These are phyloP conservation scores for Zygnema circumcarinatum DNA, from an alignment of 139 green algal genomes.

Conservation along the genomic window DNA sequence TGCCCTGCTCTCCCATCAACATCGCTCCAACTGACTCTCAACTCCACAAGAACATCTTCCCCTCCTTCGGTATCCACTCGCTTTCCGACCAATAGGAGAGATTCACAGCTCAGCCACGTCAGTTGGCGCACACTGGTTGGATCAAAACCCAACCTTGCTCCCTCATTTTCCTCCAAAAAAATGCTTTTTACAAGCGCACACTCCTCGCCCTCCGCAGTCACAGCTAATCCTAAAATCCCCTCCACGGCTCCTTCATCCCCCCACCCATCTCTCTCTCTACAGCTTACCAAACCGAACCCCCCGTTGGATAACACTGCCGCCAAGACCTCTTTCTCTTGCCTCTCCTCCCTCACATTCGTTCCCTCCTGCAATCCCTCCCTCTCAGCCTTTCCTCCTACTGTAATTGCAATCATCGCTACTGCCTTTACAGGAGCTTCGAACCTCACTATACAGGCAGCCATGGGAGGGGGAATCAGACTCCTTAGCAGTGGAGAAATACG, in stretches of 20 bases:
- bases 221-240: neutral
- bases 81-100: neutral
- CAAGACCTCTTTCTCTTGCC: neutral
- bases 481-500: constrained; percentile 82
- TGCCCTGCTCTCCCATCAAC: neutral
- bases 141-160: neutral
- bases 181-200: neutral
- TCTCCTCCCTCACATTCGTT: neutral
- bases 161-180: neutral
- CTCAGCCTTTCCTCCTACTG: neutral
- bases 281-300: constrained; percentile 61
- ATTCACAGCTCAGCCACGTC: neutral
- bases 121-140: neutral
- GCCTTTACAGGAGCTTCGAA: constrained; percentile 62
- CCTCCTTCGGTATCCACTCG: neutral
- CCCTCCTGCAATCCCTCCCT: neutral
- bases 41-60: neutral
- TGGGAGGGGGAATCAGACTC: constrained; percentile 78
- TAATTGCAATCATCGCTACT: constrained; percentile 46
- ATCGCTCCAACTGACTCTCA: neutral
- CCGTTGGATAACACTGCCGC: constrained; percentile 70
- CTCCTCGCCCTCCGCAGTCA: neutral
- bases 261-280: neutral
- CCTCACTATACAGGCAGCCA: constrained; percentile 70
- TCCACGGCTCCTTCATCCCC: neutral